Evolutionary conservation across 768 basidiomycete species (phyloP).

Genomic region (Rossbeevera mucosa): DNA sequence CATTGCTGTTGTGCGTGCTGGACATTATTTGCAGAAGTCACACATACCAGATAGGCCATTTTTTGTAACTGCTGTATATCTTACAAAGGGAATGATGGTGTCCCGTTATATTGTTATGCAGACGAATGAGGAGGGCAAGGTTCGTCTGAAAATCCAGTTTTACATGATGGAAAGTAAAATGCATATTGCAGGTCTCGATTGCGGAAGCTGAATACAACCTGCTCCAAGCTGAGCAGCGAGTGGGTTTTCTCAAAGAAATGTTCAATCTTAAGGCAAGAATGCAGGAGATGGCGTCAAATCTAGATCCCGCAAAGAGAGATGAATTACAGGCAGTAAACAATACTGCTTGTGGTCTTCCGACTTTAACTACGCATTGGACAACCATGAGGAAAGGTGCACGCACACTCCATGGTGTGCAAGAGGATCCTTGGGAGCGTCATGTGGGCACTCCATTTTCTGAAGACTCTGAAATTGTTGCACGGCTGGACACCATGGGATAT

Average conservation of each 20-base stretch:
- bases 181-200: neutral
- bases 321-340: neutral
- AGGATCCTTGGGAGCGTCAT: neutral
- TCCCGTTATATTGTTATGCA: neutral
- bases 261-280: neutral
- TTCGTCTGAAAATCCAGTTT: neutral
- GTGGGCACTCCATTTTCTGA: neutral
- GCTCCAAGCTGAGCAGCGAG: neutral
- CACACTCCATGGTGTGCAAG: neutral
- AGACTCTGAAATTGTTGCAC: neutral
- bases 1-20: neutral
- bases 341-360: neutral
- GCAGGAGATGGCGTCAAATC: neutral
- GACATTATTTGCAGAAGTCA: neutral
- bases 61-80: neutral
- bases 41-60: neutral
- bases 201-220: neutral
- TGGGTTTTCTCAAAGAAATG: neutral
- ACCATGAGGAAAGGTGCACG: neutral
- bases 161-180: neutral
- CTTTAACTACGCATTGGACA: neutral
- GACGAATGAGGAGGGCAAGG: neutral
- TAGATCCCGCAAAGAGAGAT: neutral
- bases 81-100: neutral
- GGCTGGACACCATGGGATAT: neutral